Conservation (phyloP, 164 flowering plant species). For the Macadamia tetraphylla region DNA sequence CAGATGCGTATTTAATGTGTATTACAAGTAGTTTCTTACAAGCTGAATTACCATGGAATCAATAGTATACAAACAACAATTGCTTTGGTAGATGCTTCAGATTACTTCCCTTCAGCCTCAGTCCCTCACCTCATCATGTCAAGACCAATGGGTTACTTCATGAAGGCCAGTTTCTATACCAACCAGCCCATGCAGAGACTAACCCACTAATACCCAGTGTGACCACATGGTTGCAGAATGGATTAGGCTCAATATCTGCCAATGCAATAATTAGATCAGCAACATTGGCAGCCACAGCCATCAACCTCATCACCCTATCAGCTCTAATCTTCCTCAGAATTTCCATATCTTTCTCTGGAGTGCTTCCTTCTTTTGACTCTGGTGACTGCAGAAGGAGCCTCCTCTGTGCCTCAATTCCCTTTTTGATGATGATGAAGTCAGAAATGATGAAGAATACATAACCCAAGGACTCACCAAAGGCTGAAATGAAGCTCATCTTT, state of each 20-base stretch:
- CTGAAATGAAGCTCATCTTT: slow-evolving; percentile 83
- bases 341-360: slow-evolving; percentile 25
- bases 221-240: slow-evolving; percentile 73
- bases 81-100: background rate
- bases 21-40: background rate
- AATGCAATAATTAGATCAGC: slow-evolving; percentile 81
- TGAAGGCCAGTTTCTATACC: slow-evolving; percentile 97
- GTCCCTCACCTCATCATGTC: background rate
- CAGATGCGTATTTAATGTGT: no score
- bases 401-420: slow-evolving; percentile 44
- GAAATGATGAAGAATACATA: slow-evolving; percentile 69
- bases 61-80: no score
- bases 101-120: background rate
- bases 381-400: slow-evolving; percentile 17
- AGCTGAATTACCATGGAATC: background rate
- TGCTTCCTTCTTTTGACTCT: background rate
- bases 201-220: slow-evolving; percentile 89
- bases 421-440: slow-evolving; percentile 50
- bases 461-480: slow-evolving; percentile 86
- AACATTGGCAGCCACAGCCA: slow-evolving; percentile 81
- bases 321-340: slow-evolving; percentile 41
- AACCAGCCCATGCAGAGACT: slow-evolving; percentile 99
- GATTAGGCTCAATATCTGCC: slow-evolving; percentile 95
- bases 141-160: slow-evolving; percentile 11
- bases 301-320: slow-evolving; percentile 85